Percentiles rank a stretch among this genome's conserved stretches.
These are phyloP conservation scores for Schizochytrium sp. DNA, from an alignment of 108 stramenopile species.

Conservation along the genomic window DNA sequence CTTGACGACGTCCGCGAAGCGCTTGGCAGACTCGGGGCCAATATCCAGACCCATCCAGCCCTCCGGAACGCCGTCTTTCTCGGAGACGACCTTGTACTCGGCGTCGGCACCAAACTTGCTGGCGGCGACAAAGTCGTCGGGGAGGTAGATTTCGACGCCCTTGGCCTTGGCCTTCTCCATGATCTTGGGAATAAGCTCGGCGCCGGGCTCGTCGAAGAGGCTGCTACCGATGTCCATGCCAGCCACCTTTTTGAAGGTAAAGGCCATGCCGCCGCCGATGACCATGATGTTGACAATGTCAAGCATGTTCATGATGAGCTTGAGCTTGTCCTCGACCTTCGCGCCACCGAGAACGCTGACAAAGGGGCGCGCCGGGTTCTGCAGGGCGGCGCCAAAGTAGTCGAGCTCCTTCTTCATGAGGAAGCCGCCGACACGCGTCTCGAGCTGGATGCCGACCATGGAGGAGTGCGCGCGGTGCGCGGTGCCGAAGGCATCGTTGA, in stretches of 20 bases:
- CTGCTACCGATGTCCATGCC: constrained; percentile 77
- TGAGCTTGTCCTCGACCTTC: constrained; percentile 95
- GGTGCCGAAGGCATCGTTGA: constrained; percentile 99
- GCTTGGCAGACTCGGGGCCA: constrained; percentile 74
- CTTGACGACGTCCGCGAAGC: constrained; percentile 67
- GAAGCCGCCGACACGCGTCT: constrained; percentile 69
- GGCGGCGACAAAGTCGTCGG: constrained; percentile 80
- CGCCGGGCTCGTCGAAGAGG: constrained; percentile 81
- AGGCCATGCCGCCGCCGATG: constrained; percentile 96
- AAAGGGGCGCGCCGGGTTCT: constrained; percentile 82
- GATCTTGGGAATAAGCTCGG: constrained; percentile 71
- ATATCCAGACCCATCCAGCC: constrained; percentile 97
- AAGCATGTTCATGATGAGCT: constrained; percentile 88
- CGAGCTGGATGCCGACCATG: constrained; percentile 79
- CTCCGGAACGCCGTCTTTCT: constrained; percentile 72
- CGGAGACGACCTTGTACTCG: constrained; percentile 65
- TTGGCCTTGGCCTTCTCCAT: constrained; percentile 88
- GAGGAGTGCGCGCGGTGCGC: constrained; percentile 96
- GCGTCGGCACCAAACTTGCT: constrained; percentile 80
- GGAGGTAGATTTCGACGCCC: constrained; percentile 84
- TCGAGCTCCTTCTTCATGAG: constrained; percentile 88
- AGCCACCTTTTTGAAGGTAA: constrained; percentile 90
- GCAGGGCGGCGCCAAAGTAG: constrained; percentile 87
- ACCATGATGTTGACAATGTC: constrained; percentile 88
- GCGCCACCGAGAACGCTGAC: constrained; percentile 97